phyloP scores from a whole-genome alignment of 192 early-diverging fungal species.

The Umbelopsis isabellina region DNA sequence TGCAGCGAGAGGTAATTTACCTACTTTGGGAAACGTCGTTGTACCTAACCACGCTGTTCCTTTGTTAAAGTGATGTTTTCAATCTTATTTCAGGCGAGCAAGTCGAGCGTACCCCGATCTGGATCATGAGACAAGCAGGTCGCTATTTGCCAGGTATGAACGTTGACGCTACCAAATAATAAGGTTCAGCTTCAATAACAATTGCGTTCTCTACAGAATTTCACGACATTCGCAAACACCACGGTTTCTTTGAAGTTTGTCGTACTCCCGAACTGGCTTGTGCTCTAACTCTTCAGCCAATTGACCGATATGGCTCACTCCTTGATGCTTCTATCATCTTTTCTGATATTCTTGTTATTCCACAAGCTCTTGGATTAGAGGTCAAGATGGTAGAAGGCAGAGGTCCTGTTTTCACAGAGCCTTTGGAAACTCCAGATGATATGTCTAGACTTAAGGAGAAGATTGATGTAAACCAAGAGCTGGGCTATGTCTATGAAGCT shows the following conservation, averaged over 20 bases:
- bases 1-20: constrained; percentile 72
- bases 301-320: constrained; percentile 87
- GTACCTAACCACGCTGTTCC: neutral
- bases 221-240: constrained; percentile 73
- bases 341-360: constrained; percentile 96
- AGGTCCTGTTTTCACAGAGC: constrained; percentile 89
- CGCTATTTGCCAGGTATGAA: constrained; percentile 88
- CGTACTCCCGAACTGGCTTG: constrained; percentile 90
- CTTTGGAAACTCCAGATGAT: constrained; percentile 74
- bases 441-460: constrained; percentile 61
- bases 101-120: constrained; percentile 84
- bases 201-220: constrained; percentile 69
- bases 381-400: constrained; percentile 92
- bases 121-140: constrained; percentile 99
- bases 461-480: constrained; percentile 74
- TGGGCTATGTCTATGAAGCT: constrained; percentile 92
- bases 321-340: constrained; percentile 98
- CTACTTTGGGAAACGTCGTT: too few species aligned
- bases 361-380: constrained; percentile 93
- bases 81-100: constrained; percentile 52
- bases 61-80: neutral
- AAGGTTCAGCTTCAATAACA: neutral
- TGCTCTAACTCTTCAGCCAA: constrained; percentile 95
- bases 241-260: constrained; percentile 97
- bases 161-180: neutral